These are phyloP conservation scores for Mucor velutinosus DNA, from an alignment of 371 early-diverging fungal genomes.

Conservation along the genomic window DNA sequence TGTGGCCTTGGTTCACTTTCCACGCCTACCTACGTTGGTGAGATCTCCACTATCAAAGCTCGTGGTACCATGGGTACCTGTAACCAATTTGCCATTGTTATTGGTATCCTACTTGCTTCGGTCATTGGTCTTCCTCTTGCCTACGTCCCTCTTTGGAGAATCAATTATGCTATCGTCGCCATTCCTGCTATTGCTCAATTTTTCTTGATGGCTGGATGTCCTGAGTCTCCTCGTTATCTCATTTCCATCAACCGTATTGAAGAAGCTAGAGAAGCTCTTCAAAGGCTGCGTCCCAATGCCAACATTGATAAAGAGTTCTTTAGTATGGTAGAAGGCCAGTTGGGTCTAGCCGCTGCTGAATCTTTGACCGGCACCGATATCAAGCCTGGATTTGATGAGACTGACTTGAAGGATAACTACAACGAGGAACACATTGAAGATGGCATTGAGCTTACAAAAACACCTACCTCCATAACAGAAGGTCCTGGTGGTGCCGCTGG, in stretches of 20 bases:
- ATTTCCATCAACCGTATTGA: constrained; percentile 54
- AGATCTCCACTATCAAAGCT: constrained; percentile 69
- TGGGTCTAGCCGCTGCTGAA: not conserved
- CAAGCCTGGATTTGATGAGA: not conserved
- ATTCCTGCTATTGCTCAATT: constrained; percentile 72
- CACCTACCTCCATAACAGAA: not conserved
- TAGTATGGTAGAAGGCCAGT: constrained; percentile 18
- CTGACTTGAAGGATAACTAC: not conserved
- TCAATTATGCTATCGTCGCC: constrained; percentile 62
- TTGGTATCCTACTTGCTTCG: constrained; percentile 74
- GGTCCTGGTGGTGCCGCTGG: not conserved
- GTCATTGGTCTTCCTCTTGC: constrained; percentile 62
- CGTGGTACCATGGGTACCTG: constrained; percentile 66
- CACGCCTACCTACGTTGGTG: constrained; percentile 80
- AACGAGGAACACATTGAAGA: not conserved
- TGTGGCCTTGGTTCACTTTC: constrained; percentile 78
- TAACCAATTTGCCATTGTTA: constrained; percentile 47
- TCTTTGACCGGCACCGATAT: not conserved
- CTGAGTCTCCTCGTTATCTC: constrained; percentile 78
- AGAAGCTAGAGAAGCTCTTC: constrained; percentile 57
- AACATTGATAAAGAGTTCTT: constrained; percentile 18
- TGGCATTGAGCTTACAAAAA: not conserved
- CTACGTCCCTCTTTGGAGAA: constrained; percentile 66
- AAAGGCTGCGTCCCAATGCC: constrained; percentile 45
- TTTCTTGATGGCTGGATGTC: constrained; percentile 63